phyloP scores from a whole-genome alignment of 1,139 yeast species.

The Scheffersomyces quercinus region DNA sequence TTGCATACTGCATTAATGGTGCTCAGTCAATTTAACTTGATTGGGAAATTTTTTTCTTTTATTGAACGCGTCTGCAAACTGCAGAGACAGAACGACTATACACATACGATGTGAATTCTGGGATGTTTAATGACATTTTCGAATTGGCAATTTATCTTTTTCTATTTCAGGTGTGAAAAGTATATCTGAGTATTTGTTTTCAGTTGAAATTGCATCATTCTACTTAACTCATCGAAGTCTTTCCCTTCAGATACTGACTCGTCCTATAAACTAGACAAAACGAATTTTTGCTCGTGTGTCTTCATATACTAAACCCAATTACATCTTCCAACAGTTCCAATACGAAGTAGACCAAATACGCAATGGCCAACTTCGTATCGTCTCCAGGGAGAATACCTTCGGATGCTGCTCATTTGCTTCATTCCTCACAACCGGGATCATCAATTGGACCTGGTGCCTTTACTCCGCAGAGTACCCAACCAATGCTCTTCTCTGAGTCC shows the following conservation, averaged over 20 bases:
- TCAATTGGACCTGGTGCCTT: conserved; percentile 38
- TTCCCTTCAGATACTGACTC: conserved; percentile 2
- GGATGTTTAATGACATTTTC: too few species aligned
- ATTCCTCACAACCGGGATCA: conserved; percentile 47
- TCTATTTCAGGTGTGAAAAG: too few species aligned
- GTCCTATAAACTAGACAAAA: neutral
- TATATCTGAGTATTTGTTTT: too few species aligned
- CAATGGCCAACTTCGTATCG: conserved; percentile 47
- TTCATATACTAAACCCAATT: neutral
- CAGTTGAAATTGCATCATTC: too few species aligned
- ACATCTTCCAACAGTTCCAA: neutral
- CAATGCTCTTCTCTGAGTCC: conserved; percentile 15
- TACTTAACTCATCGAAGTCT: conserved; percentile 3
- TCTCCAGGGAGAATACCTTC: conserved; percentile 49
- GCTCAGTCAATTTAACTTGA: conserved; percentile 17
- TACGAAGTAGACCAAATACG: neutral
- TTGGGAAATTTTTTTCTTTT: conserved; percentile 14
- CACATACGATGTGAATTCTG: too few species aligned
- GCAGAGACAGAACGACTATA: too few species aligned
- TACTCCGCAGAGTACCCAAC: conserved; percentile 22
- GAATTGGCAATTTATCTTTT: too few species aligned
- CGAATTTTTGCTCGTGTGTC: conserved; percentile 13
- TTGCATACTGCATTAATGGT: too few species aligned
- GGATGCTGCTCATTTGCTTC: conserved; percentile 45
- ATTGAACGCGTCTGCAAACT: conserved; percentile 12